Evolutionary conservation across 2,329 filamentous ascomycete genomes (phyloP), one percentile per base, ranked within the genome.

Genomic region (Acrocalymma vagum): DNA sequence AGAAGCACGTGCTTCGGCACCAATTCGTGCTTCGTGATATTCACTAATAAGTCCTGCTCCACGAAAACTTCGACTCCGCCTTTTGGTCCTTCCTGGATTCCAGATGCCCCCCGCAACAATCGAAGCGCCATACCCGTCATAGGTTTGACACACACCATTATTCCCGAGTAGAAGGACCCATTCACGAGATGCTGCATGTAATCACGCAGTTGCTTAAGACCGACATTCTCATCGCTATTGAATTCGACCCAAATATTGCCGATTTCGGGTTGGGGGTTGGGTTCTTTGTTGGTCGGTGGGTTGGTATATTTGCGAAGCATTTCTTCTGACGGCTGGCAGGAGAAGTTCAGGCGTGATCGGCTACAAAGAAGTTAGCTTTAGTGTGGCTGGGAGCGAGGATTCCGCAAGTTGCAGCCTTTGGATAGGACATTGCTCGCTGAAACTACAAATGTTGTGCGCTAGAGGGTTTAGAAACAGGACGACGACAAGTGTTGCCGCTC

Each of bases 11-110:
- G 94, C 69, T 88, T 91, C 29, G 94, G 94, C 20, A 99, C 94
- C 40, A 99, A 82, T 74, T 97, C 93, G 76, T 99, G 94, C 71
- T 92, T 89, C 45, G 93, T 97, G 72, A 99, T 97, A 75, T 99
- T 99, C 72, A 99, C 92, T 45, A 97, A 80, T 60, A 99, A 74
- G 73, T 99, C 94, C 70, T 94, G 88, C 78, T 97, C 94, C 60
- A 93, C 83, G 77, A 99, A 99, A 68, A 90, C 90, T 77, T 99
- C 94, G 64, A 96, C 90, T 63, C 88, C 84, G 39, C 87, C 88
- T 76, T 95, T 95, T 70, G 93, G 84, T 1, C 63, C 63, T 20
- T 65, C 64, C 24, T 47, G 55, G 30, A 67, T 47, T 26, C 44
- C 46, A 4, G 57, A 41, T 1, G 61, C 53, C 46, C 60, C 62